Percentiles rank a stretch among this genome's conserved stretches.
Evolutionary conservation across 805 yeast species (phyloP).

Genomic region (Peterozyma xylosa): DNA sequence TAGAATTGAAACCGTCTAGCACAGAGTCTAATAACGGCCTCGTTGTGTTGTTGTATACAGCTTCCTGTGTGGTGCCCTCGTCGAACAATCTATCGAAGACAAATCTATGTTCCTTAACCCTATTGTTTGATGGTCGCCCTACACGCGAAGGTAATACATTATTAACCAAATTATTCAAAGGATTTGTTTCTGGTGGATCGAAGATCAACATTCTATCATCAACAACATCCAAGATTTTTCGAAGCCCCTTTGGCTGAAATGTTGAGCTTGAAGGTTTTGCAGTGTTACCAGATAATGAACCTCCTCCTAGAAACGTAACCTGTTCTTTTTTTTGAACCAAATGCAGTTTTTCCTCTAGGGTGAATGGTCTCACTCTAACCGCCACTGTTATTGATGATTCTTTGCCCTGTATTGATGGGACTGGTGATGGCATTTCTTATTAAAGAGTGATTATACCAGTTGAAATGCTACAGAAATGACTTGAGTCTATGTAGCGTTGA

Average conservation of each 20-base stretch:
- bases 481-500: not conserved
- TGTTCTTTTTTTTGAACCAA: constrained; percentile 22
- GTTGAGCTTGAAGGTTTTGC: constrained; percentile 8
- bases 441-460: constrained; percentile 1
- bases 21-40: constrained; percentile 66
- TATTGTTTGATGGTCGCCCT: constrained; percentile 18
- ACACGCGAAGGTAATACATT: constrained; percentile 4
- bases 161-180: constrained; percentile 42
- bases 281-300: constrained; percentile 29
- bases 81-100: constrained; percentile 79
- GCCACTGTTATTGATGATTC: constrained; percentile 69
- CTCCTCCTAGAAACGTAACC: constrained; percentile 43
- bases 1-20: constrained; percentile 80
- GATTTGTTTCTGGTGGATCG: constrained; percentile 75
- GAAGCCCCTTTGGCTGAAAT: constrained; percentile 40
- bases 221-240: constrained; percentile 70
- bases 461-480: not conserved
- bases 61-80: constrained; percentile 52
- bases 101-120: constrained; percentile 69
- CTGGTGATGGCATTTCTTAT: too few species aligned
- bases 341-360: constrained; percentile 43
- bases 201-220: constrained; percentile 82
- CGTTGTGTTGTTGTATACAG: constrained; percentile 62
- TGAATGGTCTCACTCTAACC: constrained; percentile 82
- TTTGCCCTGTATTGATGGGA: not conserved